phyloP scores from a whole-genome alignment of 257 asterid species.

The Nicotiana sylvestris region DNA sequence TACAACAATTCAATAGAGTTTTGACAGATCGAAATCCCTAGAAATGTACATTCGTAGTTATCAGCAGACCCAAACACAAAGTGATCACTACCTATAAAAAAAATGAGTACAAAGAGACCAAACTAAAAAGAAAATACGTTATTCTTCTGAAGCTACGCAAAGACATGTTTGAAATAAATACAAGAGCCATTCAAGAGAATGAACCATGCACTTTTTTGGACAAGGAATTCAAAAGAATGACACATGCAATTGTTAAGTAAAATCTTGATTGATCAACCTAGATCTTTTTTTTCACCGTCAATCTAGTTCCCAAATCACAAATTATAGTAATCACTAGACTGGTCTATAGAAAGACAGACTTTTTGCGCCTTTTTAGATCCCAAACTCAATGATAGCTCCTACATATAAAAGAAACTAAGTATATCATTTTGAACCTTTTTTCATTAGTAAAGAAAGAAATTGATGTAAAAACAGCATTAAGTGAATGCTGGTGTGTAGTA shows the following conservation, averaged over 20 bases:
- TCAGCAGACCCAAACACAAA: background rate
- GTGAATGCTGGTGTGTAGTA: too few relatives aligned
- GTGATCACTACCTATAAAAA: background rate
- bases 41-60: background rate
- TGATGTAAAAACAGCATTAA: too few relatives aligned
- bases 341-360: background rate
- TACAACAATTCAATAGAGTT: background rate
- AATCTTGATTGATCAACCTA: background rate
- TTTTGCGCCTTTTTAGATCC: background rate
- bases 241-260: background rate
- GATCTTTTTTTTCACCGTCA: background rate
- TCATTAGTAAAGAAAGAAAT: too few relatives aligned
- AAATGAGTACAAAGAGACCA: background rate
- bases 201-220: background rate
- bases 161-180: background rate
- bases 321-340: background rate
- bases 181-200: background rate
- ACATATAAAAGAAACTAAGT: background rate
- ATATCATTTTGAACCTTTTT: background rate
- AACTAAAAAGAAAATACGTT: background rate
- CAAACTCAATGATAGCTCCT: background rate
- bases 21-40: background rate
- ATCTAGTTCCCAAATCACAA: background rate
- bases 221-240: slow-evolving; percentile 2
- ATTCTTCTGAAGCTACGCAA: background rate